Evolutionary conservation across 176 grass and related monocot genomes (phyloP).

Genomic region (Ampelocalamus luodianensis): DNA sequence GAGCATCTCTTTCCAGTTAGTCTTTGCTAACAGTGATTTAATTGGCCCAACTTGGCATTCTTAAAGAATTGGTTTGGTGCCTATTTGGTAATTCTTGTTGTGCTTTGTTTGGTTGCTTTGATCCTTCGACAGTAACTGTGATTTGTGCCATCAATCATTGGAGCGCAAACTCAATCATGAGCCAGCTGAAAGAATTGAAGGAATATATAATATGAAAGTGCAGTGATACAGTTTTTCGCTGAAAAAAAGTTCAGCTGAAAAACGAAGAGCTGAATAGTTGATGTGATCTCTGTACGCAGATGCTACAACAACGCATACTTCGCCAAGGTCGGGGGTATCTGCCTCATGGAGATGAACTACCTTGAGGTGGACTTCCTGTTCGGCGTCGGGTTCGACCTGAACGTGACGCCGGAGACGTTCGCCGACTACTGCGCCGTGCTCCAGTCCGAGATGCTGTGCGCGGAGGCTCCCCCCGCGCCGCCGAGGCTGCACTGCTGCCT

Average conservation of each 20-base stretch:
- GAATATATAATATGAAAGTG: background rate
- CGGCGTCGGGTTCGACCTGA: slow-evolving; percentile 58
- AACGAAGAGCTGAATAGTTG: background rate
- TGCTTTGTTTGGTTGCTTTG: slow-evolving; percentile 30
- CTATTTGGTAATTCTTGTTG: slow-evolving; percentile 51
- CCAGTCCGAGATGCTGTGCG: slow-evolving; percentile 46
- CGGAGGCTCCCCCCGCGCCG: slow-evolving; percentile 34
- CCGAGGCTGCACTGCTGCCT: slow-evolving; percentile 56
- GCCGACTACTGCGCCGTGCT: slow-evolving; percentile 62
- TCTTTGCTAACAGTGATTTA: slow-evolving; percentile 33
- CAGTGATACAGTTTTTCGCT: background rate
- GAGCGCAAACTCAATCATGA: slow-evolving; percentile 25
- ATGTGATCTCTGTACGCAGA: slow-evolving; percentile 27
- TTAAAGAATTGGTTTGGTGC: slow-evolving; percentile 37
- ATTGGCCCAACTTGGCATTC: slow-evolving; percentile 44
- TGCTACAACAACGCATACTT: slow-evolving; percentile 63
- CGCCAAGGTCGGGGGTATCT: slow-evolving; percentile 66
- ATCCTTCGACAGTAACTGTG: slow-evolving; percentile 3
- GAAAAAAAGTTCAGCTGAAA: background rate
- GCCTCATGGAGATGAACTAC: slow-evolving; percentile 69
- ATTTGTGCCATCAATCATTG: slow-evolving; percentile 41
- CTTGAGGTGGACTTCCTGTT: slow-evolving; percentile 70
- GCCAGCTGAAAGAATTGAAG: slow-evolving; percentile 20
- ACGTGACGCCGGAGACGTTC: slow-evolving; percentile 59
- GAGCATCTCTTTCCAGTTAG: slow-evolving; percentile 20